Percentiles rank a stretch among this genome's conserved stretches.
These are phyloP conservation scores for Boletus semigastroideus DNA, from an alignment of 1,284 basidiomycete genomes.

Conservation along the genomic window DNA sequence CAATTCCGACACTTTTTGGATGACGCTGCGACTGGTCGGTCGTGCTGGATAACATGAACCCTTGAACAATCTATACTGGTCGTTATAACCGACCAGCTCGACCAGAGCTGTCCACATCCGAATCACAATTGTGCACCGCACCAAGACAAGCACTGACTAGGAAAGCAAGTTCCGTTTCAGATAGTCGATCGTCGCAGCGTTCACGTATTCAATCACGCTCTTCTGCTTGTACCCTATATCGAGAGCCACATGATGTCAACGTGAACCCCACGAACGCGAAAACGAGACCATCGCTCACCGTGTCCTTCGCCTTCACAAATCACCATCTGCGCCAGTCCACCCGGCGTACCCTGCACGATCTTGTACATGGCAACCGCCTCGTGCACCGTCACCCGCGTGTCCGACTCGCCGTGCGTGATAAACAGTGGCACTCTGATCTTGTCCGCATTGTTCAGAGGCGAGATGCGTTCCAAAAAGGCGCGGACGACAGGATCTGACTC, in stretches of 20 bases:
- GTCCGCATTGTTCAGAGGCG: conserved; percentile 37
- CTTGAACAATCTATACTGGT: neutral
- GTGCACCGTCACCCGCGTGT: conserved; percentile 36
- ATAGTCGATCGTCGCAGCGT: conserved; percentile 37
- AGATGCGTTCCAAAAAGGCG: conserved; percentile 36
- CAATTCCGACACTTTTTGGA: too few species aligned
- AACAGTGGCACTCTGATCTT: conserved; percentile 35
- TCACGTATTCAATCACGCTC: conserved; percentile 40
- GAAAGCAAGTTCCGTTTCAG: conserved; percentile 33
- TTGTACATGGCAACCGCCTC: conserved; percentile 33
- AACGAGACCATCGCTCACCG: conserved; percentile 26
- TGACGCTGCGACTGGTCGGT: neutral
- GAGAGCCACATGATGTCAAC: neutral
- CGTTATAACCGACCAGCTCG: conserved; percentile 1
- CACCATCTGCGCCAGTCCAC: conserved; percentile 31
- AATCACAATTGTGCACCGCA: neutral
- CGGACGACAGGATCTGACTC: conserved; percentile 35
- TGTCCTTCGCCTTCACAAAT: conserved; percentile 42
- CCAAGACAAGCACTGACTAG: conserved; percentile 4
- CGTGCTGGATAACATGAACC: neutral
- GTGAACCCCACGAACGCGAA: neutral
- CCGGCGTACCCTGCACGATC: conserved; percentile 17
- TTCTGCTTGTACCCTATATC: conserved; percentile 40
- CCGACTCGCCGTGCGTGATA: conserved; percentile 41
- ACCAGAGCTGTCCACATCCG: neutral